phyloP scores from a whole-genome alignment of 2,329 filamentous ascomycete species.

The Mycosphaerella arachidis region DNA sequence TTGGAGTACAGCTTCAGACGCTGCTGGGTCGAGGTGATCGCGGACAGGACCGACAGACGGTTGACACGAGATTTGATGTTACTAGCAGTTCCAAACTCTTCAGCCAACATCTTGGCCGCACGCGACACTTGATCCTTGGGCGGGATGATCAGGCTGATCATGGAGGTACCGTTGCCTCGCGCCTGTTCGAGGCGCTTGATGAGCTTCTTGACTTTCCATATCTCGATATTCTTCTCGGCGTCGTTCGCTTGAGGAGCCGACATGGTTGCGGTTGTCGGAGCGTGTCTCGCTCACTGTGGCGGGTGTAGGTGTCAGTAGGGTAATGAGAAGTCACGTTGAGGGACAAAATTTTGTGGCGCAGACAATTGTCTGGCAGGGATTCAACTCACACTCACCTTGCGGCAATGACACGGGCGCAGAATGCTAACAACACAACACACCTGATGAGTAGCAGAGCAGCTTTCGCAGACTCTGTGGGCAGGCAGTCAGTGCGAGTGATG shows the following conservation, averaged over 20 bases:
- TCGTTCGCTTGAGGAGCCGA: constrained; percentile 82
- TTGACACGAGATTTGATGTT: constrained; percentile 99
- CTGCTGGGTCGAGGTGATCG: constrained; percentile 98
- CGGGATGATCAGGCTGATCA: constrained; percentile 99
- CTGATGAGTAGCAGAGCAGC: not conserved
- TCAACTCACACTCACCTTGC: not conserved
- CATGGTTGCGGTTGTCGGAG: constrained; percentile 57
- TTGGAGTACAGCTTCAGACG: constrained; percentile 99
- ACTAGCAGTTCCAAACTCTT: constrained; percentile 82
- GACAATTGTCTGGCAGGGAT: not conserved
- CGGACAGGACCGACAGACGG: constrained; percentile 92
- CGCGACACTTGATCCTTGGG: constrained; percentile 98
- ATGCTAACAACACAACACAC: not conserved
- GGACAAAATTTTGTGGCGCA: constrained; percentile 8
- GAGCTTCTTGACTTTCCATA: constrained; percentile 99
- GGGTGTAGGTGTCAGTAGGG: constrained; percentile 5
- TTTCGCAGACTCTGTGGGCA: not conserved
- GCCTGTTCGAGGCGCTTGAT: constrained; percentile 98
- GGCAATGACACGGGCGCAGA: not conserved
- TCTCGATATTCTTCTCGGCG: constrained; percentile 94
- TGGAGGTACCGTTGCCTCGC: constrained; percentile 96
- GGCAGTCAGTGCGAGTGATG: not conserved
- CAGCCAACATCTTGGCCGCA: constrained; percentile 98
- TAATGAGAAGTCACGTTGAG: not conserved
- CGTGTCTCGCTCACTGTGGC: constrained; percentile 15